Evolutionary conservation across 2,329 filamentous ascomycete species (phyloP).

Genomic region (Curvularia spicifera): DNA sequence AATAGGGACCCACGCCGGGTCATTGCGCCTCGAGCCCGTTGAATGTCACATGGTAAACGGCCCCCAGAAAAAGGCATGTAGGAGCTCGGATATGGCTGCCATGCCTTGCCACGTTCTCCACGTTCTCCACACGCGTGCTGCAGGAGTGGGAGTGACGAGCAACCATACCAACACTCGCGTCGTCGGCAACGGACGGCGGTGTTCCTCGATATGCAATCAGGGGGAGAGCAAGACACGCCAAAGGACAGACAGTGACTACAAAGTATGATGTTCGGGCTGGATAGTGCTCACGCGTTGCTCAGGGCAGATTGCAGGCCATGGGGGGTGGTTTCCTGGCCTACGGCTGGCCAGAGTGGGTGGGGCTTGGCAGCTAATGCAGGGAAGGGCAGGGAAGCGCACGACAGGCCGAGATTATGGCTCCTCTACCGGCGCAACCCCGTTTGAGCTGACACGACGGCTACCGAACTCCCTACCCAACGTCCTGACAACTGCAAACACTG

Average conservation of each 20-base stretch:
- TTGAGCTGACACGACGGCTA: constrained; percentile 10
- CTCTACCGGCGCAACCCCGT: constrained; percentile 22
- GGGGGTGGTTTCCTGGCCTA: constrained; percentile 28
- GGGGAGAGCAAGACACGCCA: not conserved
- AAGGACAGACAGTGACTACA: not conserved
- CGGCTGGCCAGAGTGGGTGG: constrained; percentile 16
- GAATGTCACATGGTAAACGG: constrained; percentile 2
- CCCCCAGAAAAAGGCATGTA: not conserved
- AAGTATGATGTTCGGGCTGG: not conserved
- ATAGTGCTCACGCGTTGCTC: not conserved
- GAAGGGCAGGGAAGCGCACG: constrained; percentile 10
- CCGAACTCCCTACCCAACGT: constrained; percentile 11
- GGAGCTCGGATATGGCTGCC: constrained; percentile 1
- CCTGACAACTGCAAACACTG: constrained; percentile 13
- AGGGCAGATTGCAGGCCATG: constrained; percentile 8
- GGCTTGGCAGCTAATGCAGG: constrained; percentile 30
- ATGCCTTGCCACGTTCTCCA: constrained; percentile 7
- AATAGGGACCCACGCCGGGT: not conserved
- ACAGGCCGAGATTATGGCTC: constrained; percentile 24
- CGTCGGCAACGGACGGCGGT: not conserved
- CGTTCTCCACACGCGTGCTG: not conserved
- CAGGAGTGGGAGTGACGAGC: not conserved
- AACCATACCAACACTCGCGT: not conserved
- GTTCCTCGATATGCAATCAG: not conserved
- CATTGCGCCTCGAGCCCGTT: not conserved